Base-by-base conservation (phyloP, 23 red algal species). In the Gracilaria domingensis region DNA sequence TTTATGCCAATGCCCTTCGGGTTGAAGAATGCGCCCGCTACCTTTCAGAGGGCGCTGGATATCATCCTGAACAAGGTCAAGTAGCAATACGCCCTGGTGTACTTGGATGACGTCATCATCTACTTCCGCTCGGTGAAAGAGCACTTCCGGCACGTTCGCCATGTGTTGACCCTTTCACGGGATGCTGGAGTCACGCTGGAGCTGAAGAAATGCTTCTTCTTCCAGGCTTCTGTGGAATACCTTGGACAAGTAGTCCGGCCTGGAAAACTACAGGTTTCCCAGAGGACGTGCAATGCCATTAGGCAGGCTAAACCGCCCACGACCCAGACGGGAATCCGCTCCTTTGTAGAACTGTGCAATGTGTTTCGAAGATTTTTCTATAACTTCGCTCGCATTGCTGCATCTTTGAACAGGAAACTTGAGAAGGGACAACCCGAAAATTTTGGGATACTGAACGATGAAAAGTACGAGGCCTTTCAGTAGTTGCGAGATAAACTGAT, bases 151-250 rank as follows among this genome's bases (percentile, higher is more conserved):
- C 55, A 59, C n/a, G 55, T 59, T 20, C 55, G n/a, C 14, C 55
- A 59, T 16, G 55, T 59, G 55, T 16, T 59, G 4, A 20, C 16
- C 16, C 55, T 59, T 24, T 24, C 4, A 59, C n/a, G n/a, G 14
- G 55, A 59, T 18, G 55, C 55, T 59, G 55, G 55, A 59, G 20
- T 59, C 55, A 59, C 55, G 4, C 11, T 45, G 42, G 11, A 45
- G 42, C 42, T 83, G 13, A 36, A 70, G 66, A 92, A 92, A 50
- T 92, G 77, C 40, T 44, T 29, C 49, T 92, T 64, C 61, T 92
- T 92, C 59, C 18, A 61, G 33, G 51, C 26, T 17, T 34, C 44
- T 25, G 36, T 92, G 29, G 75, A 81, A 12, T 92, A 92, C 58
- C 59, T 82, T 12, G 78, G 56, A 42, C 78, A 92, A 64, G 59